These are phyloP conservation scores for Trypanosoma mega DNA, from an alignment of 208 protist species.

Conservation along the genomic window DNA sequence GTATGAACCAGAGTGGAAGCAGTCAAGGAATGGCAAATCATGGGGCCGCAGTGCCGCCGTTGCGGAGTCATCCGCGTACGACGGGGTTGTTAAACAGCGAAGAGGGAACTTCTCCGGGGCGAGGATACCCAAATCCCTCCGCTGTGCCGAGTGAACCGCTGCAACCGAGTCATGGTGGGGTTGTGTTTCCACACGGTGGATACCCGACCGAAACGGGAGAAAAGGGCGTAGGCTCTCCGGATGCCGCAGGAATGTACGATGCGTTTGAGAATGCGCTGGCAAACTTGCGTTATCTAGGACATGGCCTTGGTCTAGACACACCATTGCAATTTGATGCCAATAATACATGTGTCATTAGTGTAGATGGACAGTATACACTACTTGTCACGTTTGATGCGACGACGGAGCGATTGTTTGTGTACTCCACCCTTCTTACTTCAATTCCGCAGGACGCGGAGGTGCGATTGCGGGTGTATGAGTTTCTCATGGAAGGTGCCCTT, in stretches of 20 bases:
- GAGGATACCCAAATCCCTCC: too few relatives aligned
- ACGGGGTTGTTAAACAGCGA: too few relatives aligned
- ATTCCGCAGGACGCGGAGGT: slow-evolving; percentile 41
- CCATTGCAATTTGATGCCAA: slow-evolving; percentile 56
- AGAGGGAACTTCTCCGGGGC: too few relatives aligned
- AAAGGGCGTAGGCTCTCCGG: too few relatives aligned
- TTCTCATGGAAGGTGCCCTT: slow-evolving; percentile 66
- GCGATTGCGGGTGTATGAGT: slow-evolving; percentile 57
- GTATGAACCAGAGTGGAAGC: too few relatives aligned
- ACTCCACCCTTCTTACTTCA: slow-evolving; percentile 62
- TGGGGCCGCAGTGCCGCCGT: too few relatives aligned
- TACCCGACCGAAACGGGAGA: too few relatives aligned
- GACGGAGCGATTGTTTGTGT: slow-evolving; percentile 73
- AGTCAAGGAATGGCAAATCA: too few relatives aligned
- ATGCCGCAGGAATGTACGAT: slow-evolving; percentile 44
- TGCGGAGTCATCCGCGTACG: too few relatives aligned
- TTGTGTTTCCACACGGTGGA: too few relatives aligned
- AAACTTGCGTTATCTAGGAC: slow-evolving; percentile 58
- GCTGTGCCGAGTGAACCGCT: too few relatives aligned
- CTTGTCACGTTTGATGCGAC: slow-evolving; percentile 65
- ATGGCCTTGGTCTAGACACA: slow-evolving; percentile 49
- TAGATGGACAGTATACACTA: slow-evolving; percentile 65
- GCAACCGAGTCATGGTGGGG: too few relatives aligned
- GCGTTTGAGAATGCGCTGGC: slow-evolving; percentile 52
- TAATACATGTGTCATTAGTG: slow-evolving; percentile 65